These are phyloP conservation scores for Leccinum broughii DNA, from an alignment of 768 basidiomycete species.

Conservation along the genomic window DNA sequence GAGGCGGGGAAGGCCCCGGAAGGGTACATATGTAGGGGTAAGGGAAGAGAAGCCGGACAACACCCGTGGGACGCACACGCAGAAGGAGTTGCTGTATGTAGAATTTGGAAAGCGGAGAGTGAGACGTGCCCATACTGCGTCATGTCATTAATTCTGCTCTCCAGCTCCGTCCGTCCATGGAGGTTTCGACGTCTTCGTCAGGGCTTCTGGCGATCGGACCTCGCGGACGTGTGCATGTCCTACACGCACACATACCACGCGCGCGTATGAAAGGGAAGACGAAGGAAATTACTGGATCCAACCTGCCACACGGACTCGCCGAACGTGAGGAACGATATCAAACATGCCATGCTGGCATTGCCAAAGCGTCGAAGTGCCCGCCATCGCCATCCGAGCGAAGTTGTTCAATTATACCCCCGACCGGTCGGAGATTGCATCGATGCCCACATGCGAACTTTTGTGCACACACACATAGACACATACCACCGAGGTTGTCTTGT, in stretches of 20 bases:
- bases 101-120: neutral
- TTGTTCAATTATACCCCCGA: neutral
- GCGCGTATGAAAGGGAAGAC: neutral
- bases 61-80: neutral
- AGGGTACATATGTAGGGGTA: neutral
- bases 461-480: neutral
- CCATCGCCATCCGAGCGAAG: neutral
- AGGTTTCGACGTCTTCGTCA: neutral
- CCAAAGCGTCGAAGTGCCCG: neutral
- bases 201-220: constrained; percentile 18
- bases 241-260: neutral
- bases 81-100: neutral
- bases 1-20: neutral
- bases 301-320: neutral
- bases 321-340: neutral
- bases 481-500: neutral
- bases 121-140: neutral
- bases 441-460: neutral
- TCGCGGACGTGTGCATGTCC: constrained; percentile 5
- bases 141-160: neutral
- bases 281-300: neutral
- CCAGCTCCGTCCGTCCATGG: constrained; percentile 5
- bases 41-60: neutral
- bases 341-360: neutral
- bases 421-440: neutral